Evolutionary conservation across 371 early-diverging fungal species (phyloP).

Genomic region (Sporodiniella umbellata): DNA sequence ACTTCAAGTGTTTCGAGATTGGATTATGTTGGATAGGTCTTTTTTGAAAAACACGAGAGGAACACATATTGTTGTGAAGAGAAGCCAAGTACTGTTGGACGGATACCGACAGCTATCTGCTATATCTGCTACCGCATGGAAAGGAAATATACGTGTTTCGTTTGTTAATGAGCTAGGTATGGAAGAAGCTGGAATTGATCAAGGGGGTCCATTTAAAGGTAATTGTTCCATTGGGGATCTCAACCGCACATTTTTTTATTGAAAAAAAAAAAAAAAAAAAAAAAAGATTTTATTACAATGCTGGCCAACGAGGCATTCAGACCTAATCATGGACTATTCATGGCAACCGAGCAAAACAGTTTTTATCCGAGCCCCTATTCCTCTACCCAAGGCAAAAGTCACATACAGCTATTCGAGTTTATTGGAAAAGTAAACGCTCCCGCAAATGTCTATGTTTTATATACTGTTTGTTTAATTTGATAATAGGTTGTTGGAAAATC

Average conservation of each 20-base stretch:
- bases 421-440: slow-evolving; percentile 68
- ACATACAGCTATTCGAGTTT: slow-evolving; percentile 69
- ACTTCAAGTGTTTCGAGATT: slow-evolving; percentile 76
- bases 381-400: slow-evolving; percentile 43
- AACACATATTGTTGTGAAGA: slow-evolving; percentile 58
- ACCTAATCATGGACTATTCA: slow-evolving; percentile 69
- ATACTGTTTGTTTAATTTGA: background rate
- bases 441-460: too few species aligned
- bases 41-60: slow-evolving; percentile 1
- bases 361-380: slow-evolving; percentile 67
- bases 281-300: slow-evolving; percentile 80
- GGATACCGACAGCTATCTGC: slow-evolving; percentile 62
- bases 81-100: slow-evolving; percentile 78
- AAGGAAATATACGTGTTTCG: slow-evolving; percentile 72
- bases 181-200: slow-evolving; percentile 88
- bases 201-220: slow-evolving; percentile 90
- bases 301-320: slow-evolving; percentile 76
- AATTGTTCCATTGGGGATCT: slow-evolving; percentile 26
- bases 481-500: slow-evolving; percentile 78
- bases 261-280: background rate
- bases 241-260: background rate
- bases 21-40: slow-evolving; percentile 57
- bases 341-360: slow-evolving; percentile 61
- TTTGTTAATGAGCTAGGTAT: slow-evolving; percentile 75
- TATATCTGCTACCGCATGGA: slow-evolving; percentile 57